Conservation (phyloP, 176 grass and related monocot genomes). For the Tuctoria greenei region DNA sequence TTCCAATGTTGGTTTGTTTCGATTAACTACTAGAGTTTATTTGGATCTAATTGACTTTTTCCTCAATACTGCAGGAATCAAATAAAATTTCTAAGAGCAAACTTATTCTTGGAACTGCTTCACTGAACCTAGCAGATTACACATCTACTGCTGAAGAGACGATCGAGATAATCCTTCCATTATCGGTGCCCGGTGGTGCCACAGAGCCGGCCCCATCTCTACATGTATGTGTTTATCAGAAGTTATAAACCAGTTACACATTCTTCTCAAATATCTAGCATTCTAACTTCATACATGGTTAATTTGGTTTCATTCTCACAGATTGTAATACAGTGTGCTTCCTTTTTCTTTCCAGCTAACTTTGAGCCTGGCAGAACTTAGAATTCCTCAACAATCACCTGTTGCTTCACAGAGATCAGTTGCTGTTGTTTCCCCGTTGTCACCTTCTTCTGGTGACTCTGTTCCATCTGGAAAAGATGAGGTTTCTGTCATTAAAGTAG, state of each 20-base stretch:
- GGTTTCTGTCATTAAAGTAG: slow-evolving; percentile 75
- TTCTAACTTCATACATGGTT: not conserved
- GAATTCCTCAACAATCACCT: slow-evolving; percentile 40
- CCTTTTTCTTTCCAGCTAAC: slow-evolving; percentile 52
- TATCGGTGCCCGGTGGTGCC: slow-evolving; percentile 45
- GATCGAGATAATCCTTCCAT: slow-evolving; percentile 67
- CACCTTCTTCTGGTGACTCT: slow-evolving; percentile 59
- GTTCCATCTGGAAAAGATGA: slow-evolving; percentile 74
- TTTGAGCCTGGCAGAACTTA: slow-evolving; percentile 52
- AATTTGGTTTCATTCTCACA: slow-evolving; percentile 35
- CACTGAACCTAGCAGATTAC: slow-evolving; percentile 76
- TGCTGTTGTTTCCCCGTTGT: slow-evolving; percentile 37
- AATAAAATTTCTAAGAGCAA: slow-evolving; percentile 73
- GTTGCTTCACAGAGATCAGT: slow-evolving; percentile 52
- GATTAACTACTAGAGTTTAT: slow-evolving; percentile 26
- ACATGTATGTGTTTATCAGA: slow-evolving; percentile 60
- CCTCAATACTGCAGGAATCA: slow-evolving; percentile 32
- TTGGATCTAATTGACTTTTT: slow-evolving; percentile 18
- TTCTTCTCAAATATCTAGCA: slow-evolving; percentile 8
- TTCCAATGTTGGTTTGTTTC: not conserved
- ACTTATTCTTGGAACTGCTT: slow-evolving; percentile 61
- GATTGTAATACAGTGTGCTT: slow-evolving; percentile 32
- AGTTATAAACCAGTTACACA: not conserved
- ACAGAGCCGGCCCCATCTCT: slow-evolving; percentile 56
- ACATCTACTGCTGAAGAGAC: slow-evolving; percentile 56